phyloP scores from a whole-genome alignment of 1,139 yeast species.

The Diutina mesorugosa region DNA sequence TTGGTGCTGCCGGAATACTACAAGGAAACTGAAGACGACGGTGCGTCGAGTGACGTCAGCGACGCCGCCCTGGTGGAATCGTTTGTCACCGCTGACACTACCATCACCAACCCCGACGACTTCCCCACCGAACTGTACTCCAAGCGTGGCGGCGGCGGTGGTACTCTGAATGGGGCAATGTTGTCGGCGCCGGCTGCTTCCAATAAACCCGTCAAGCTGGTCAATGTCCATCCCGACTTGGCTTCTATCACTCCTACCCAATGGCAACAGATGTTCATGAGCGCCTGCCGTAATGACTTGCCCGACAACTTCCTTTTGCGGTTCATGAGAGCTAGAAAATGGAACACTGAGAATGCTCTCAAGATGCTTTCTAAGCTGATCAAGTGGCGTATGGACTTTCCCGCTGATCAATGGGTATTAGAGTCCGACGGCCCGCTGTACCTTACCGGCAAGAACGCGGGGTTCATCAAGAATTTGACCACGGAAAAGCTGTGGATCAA shows the following conservation, averaged over 20 bases:
- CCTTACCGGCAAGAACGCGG: constrained; percentile 16
- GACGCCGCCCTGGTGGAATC: constrained; percentile 19
- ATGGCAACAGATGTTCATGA: constrained; percentile 34
- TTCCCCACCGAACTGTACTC: neutral
- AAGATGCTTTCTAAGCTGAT: constrained; percentile 54
- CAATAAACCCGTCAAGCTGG: neutral
- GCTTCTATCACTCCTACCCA: neutral
- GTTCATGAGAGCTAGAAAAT: constrained; percentile 56
- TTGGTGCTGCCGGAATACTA: constrained; percentile 12
- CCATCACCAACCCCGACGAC: constrained; percentile 10
- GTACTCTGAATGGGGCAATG: neutral
- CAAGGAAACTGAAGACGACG: constrained; percentile 9
- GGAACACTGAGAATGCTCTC: constrained; percentile 51
- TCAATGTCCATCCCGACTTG: neutral
- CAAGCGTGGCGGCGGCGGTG: neutral
- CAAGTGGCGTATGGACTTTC: constrained; percentile 51
- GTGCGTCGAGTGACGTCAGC: constrained; percentile 8
- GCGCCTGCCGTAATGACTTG: constrained; percentile 47
- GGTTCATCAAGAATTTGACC: constrained; percentile 37
- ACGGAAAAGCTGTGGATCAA: constrained; percentile 50
- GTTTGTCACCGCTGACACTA: constrained; percentile 26
- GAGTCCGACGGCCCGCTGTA: constrained; percentile 43
- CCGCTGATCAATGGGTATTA: constrained; percentile 41
- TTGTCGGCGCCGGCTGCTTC: neutral
- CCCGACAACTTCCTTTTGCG: constrained; percentile 40